Conservation (phyloP, 2,329 filamentous ascomycete genomes). For the Sporothrix humicola region DNA sequence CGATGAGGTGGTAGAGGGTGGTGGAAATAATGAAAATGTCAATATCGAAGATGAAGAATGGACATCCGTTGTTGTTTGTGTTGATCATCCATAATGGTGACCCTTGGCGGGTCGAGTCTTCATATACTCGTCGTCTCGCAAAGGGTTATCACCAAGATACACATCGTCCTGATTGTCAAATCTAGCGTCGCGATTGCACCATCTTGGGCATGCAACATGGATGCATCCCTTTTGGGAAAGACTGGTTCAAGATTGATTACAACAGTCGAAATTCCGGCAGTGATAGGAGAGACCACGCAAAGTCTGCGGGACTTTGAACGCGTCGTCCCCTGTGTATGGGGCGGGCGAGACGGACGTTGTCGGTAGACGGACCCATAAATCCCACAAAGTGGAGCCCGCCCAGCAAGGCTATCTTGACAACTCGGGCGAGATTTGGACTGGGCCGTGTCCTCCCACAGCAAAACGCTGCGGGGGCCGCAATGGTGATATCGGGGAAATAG, state of each 20-base stretch:
- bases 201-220: constrained; percentile 16
- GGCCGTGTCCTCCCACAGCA: not conserved
- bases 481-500: not conserved
- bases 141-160: not conserved
- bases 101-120: constrained; percentile 20
- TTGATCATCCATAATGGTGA: not conserved
- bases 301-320: not conserved
- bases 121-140: constrained; percentile 28
- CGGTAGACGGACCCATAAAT: too few species aligned
- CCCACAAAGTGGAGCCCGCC: not conserved
- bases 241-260: too few species aligned
- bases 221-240: not conserved
- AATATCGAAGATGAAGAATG: too few species aligned
- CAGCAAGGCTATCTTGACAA: constrained; percentile 10
- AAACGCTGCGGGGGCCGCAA: not conserved
- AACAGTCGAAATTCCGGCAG: not conserved
- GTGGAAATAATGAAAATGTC: not conserved
- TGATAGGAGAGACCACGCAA: constrained; percentile 1
- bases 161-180: constrained; percentile 15
- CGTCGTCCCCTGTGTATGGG: not conserved
- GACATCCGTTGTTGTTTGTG: not conserved
- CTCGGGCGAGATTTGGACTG: constrained; percentile 29
- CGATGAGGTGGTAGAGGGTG: not conserved
- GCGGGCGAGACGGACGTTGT: constrained; percentile 26
- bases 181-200: constrained; percentile 29